These are phyloP conservation scores for Plasmodium yoelii DNA, from an alignment of 169 alveolate genomes.

Conservation along the genomic window DNA sequence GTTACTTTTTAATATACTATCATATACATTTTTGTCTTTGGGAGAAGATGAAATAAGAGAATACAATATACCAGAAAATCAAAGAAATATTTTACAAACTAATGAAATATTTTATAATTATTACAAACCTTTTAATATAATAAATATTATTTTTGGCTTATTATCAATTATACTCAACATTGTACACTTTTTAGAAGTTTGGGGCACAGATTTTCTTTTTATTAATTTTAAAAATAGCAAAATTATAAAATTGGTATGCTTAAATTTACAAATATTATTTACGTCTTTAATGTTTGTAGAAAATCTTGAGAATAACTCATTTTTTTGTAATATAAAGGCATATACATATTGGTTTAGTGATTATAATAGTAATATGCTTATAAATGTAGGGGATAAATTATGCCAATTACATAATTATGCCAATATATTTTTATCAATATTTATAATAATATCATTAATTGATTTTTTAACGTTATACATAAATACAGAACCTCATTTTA, in stretches of 20 bases:
- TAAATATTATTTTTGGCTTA: slow-evolving; percentile 46
- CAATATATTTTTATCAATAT: slow-evolving; percentile 22
- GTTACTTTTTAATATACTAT: slow-evolving; percentile 17
- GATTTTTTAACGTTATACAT: slow-evolving; percentile 36
- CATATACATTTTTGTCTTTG: slow-evolving; percentile 3
- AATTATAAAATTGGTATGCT: slow-evolving; percentile 19
- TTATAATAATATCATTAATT: slow-evolving; percentile 31
- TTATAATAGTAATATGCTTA: slow-evolving; percentile 29
- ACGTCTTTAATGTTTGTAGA: slow-evolving; percentile 36
- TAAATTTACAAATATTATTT: slow-evolving; percentile 61
- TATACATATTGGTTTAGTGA: slow-evolving; percentile 44
- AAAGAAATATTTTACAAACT: slow-evolving; percentile 14
- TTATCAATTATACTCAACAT: slow-evolving; percentile 19
- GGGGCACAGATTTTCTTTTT: background rate
- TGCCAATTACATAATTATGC: slow-evolving; percentile 52
- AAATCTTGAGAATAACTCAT: slow-evolving; percentile 42
- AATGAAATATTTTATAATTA: slow-evolving; percentile 51
- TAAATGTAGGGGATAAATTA: slow-evolving; percentile 43
- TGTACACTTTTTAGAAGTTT: slow-evolving; percentile 11
- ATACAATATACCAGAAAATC: slow-evolving; percentile 7
- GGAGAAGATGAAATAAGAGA: slow-evolving; percentile 12
- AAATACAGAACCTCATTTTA: slow-evolving; percentile 23
- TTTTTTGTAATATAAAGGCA: slow-evolving; percentile 52
- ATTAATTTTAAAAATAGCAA: slow-evolving; percentile 23
- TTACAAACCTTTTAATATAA: slow-evolving; percentile 35